Conservation (phyloP, 2,329 filamentous ascomycete species). For the Neurospora crassa region DNA sequence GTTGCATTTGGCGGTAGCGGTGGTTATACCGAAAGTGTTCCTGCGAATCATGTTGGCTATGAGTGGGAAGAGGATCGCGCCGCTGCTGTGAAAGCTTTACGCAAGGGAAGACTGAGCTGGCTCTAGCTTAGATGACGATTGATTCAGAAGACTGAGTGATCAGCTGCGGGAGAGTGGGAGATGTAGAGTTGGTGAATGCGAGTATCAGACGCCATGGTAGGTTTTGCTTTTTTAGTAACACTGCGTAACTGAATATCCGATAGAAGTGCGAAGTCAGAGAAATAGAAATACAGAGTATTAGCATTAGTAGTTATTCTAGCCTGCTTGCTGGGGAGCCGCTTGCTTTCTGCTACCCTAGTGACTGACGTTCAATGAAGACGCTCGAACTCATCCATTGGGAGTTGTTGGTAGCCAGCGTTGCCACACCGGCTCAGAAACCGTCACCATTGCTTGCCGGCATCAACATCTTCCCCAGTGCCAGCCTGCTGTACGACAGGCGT, state of each 20-base stretch:
- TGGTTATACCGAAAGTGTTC: neutral
- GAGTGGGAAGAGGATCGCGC: constrained; percentile 10
- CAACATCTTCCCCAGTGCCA: neutral
- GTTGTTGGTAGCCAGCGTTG: neutral
- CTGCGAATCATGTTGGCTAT: neutral
- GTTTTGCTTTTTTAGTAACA: neutral
- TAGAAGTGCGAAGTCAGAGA: neutral
- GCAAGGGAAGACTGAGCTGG: constrained; percentile 16
- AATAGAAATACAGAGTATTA: constrained; percentile 7
- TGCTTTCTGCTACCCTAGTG: neutral
- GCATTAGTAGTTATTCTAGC: constrained; percentile 3
- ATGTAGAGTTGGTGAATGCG: neutral
- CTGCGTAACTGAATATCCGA: neutral
- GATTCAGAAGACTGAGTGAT: neutral
- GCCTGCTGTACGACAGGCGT: neutral
- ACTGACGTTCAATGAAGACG: neutral
- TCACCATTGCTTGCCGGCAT: neutral
- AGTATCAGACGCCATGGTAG: neutral
- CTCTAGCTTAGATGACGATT: neutral
- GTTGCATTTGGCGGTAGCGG: neutral
- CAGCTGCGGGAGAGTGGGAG: neutral
- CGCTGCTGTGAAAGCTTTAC: constrained; percentile 11
- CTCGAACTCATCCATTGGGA: neutral
- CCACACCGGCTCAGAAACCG: neutral
- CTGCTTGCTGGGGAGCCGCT: neutral